These are phyloP conservation scores for Hemileccinum impolitum DNA, from an alignment of 768 basidiomycete species.

Conservation along the genomic window DNA sequence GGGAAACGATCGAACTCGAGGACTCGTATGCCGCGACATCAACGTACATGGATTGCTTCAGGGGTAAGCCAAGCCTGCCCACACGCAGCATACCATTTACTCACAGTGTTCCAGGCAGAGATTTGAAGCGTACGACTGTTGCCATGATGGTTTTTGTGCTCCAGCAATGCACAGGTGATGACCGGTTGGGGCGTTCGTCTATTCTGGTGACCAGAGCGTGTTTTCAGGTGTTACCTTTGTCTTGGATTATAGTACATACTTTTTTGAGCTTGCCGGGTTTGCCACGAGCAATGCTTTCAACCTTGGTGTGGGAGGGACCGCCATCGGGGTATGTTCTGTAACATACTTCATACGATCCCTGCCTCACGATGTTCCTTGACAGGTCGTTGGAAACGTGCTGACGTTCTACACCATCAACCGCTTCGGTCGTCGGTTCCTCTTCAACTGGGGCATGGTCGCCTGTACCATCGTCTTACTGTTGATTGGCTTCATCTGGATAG, in stretches of 20 bases:
- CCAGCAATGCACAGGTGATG: constrained; percentile 24
- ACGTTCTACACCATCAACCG: constrained; percentile 25
- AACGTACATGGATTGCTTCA: constrained; percentile 33
- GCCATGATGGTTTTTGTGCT: constrained; percentile 33
- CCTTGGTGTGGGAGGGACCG: constrained; percentile 28
- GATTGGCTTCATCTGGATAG: constrained; percentile 30
- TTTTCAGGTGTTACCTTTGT: constrained; percentile 26
- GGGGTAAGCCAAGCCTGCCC: constrained; percentile 11
- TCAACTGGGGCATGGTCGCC: constrained; percentile 28
- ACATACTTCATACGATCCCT: background rate
- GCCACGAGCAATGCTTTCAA: constrained; percentile 27
- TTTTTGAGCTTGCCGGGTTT: constrained; percentile 37
- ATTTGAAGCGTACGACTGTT: constrained; percentile 24
- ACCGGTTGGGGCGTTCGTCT: background rate
- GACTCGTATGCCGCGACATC: constrained; percentile 26
- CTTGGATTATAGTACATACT: constrained; percentile 31
- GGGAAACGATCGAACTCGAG: constrained; percentile 30
- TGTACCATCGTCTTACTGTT: constrained; percentile 21
- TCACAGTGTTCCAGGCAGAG: constrained; percentile 9
- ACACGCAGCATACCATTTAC: background rate
- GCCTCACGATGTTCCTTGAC: background rate
- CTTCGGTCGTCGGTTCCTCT: constrained; percentile 24
- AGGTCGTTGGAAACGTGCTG: constrained; percentile 27
- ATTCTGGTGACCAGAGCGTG: background rate
- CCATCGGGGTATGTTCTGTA: constrained; percentile 20